Evolutionary conservation across 768 basidiomycete species (phyloP), one percentile per base, ranked within the genome.

Genomic region (Coprinopsis cinerea): DNA sequence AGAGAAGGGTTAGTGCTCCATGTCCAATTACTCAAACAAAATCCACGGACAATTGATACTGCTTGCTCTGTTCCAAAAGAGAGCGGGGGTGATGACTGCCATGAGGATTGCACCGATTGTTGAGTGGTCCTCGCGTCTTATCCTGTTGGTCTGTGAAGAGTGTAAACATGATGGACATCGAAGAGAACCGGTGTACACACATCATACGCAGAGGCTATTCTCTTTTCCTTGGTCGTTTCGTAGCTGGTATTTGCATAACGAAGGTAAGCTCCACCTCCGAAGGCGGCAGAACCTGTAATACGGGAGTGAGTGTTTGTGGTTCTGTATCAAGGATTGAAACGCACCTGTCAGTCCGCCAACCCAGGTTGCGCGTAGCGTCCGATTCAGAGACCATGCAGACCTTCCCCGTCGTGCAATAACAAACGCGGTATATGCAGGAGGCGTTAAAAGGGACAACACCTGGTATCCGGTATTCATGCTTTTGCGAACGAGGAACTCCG

Each of bases 321-420:
- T 27, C 32, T 28, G 40, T 24, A 24, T 18, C 6, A 6, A 11
- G 36, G 17, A 11, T 6, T 9, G 15, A 13, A 48, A n/a, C 23
- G 13, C 59, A 81, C 88, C 88, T 44, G 66, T 67, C 15, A 75
- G 62, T 25, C 88, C 84, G 15, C 83, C 82, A 3, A 82, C 58
- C 88, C 86, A 89, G 14, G 85, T 85, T 26, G 85, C 81, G 11
- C 85, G 79, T 28, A 90, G 71, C 14, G 82, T 57, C 23, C 76
- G 76, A 57, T 86, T 89, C 34, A 82, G 57, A 5, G 74, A 76
- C 48, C 88, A 66, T 24, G 78, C 71, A 13, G 68, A 64, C 26
- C 77, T 70, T 6, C 85, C 81, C 51, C 74, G 79, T 54, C 78
- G 74, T 27, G 71, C 68, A 27, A 86, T 55, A 10, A 78, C 62